Evolutionary conservation across 768 basidiomycete genomes (phyloP), one percentile per base, ranked within the genome.

Genomic region (Dentipellis fragilis): DNA sequence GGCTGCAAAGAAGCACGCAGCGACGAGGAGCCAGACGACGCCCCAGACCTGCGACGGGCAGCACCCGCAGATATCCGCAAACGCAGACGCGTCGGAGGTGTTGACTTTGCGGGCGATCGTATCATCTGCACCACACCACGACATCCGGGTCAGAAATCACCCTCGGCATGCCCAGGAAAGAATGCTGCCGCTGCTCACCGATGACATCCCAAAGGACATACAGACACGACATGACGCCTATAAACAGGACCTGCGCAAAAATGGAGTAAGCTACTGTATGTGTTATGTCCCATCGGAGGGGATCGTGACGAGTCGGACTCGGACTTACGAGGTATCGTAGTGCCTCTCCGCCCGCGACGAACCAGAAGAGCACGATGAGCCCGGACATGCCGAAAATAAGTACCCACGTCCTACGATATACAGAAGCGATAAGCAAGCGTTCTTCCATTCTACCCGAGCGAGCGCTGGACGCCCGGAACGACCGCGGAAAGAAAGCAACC

Each of bases 41-140:
- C 92, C 92, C 91, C 90, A 92, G 0, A 89, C 90, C 89, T 78
- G 82, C 4, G 89, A 87, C 16, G 89, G 87, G 65, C 80, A 92
- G 69, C 90, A 93, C 21, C 89, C 90, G 62, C 87, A 93, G 49
- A 90, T 81, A 16, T 83, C 73, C 2, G 93, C 88, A 63, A 93
- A 95, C 9, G 83, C 83, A 3, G 85, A 84, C 0, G 93, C 93
- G 64, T 95, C 93, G 16, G 87, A 89, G n/a, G 79, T 77, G 62
- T 93, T 93, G 58, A 89, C 82, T 67, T 91, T 91, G 48, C 89
- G 76, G 2, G 84, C 80, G 51, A 92, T 80, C 10, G 90, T 93
- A 63, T 93, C 90, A 67, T 91, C 92, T 87, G 63, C 17, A 51
- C 6, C 3, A 29, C 29, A n/a, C n/a, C n/a, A n/a, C n/a, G n/a